Percentiles rank a stretch among this genome's conserved stretches.
Conservation (phyloP, 2,329 filamentous ascomycete species). For the Trichophyton mentagrophytes region DNA sequence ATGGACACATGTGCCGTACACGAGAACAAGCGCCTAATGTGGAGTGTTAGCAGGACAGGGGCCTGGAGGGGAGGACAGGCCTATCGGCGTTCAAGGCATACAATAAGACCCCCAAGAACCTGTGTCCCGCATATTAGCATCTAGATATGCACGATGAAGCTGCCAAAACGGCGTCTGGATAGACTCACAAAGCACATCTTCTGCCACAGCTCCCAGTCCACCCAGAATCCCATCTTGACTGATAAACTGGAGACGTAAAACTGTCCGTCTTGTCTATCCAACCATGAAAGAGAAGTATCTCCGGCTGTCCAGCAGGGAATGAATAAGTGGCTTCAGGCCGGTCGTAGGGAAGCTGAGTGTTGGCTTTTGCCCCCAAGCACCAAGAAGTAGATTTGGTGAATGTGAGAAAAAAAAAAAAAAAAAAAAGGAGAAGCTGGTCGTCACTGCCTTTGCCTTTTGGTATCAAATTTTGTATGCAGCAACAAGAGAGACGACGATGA, state of each 20-base stretch:
- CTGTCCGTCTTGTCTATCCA: neutral
- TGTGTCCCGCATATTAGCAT: constrained; percentile 26
- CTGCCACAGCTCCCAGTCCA: constrained; percentile 69
- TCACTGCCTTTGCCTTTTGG: constrained; percentile 1
- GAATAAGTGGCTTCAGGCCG: neutral
- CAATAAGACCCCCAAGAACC: constrained; percentile 61
- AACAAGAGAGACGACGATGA: neutral
- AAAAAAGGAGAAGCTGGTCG: neutral
- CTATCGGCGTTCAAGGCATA: constrained; percentile 20
- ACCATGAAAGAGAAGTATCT: neutral
- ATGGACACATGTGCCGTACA: constrained; percentile 55
- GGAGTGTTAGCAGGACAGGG: neutral
- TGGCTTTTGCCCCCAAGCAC: neutral
- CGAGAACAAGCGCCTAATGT: constrained; percentile 49
- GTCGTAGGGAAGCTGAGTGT: neutral
- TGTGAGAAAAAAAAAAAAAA: neutral
- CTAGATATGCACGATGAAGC: neutral
- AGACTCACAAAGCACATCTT: constrained; percentile 74
- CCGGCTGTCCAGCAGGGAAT: neutral
- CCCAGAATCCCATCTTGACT: constrained; percentile 44
- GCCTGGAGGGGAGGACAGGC: constrained; percentile 5
- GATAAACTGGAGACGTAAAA: neutral
- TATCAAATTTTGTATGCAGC: neutral
- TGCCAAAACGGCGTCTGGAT: neutral
- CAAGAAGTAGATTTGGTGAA: neutral